Evolutionary conservation across 2,329 filamentous ascomycete genomes (phyloP), one percentile per base, ranked within the genome.

Genomic region (Coniochaeta pulveracea): DNA sequence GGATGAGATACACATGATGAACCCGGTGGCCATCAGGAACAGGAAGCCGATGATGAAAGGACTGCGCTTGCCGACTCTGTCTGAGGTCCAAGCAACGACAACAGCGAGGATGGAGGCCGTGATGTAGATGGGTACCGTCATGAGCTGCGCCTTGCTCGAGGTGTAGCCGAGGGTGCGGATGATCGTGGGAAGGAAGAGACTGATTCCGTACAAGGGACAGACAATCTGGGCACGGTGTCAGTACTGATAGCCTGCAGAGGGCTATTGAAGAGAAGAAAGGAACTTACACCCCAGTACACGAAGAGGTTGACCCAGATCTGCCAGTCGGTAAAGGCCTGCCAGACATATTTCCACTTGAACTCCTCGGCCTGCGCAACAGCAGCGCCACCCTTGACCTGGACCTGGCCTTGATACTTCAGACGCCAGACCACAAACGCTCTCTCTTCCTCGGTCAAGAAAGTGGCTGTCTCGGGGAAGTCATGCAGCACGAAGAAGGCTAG

Each of bases 381-480:
- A 2, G 44, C 0, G 37, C 37, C 22, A 5, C 32, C 38, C 5
- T 36, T 27, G 14, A 39, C 35, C 30, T 22, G 34, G 14, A 45
- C 44, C 36, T 63, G 58, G 5, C 56, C 58, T 61, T 93, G 84
- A 12, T 69, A 69, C 38, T 76, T 77, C 15, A 93, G 61, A 1
- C 85, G 70, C 11, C 72, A 69, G 3, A 85, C 60, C 0, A 91
- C 80, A 29, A 85, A 76, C 1, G 66, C 69, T 3, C 80, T 70
- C 45, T 93, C 84, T 21, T 74, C 69, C 7, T 75, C 69, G 0
- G 73, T 76, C 15, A 93, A 64, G 49, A 93, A 93, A 0, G 45
- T 69, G 0, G 85, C 83, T 16, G 81, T 75, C 41, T 85, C 83
- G 0, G 86, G 86, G 44, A 85, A 93, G 47, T 93, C 85, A 43